Evolutionary conservation across 805 yeast species (phyloP), one percentile per base, ranked within the genome.

Genomic region (Metschnikowia gruessii): DNA sequence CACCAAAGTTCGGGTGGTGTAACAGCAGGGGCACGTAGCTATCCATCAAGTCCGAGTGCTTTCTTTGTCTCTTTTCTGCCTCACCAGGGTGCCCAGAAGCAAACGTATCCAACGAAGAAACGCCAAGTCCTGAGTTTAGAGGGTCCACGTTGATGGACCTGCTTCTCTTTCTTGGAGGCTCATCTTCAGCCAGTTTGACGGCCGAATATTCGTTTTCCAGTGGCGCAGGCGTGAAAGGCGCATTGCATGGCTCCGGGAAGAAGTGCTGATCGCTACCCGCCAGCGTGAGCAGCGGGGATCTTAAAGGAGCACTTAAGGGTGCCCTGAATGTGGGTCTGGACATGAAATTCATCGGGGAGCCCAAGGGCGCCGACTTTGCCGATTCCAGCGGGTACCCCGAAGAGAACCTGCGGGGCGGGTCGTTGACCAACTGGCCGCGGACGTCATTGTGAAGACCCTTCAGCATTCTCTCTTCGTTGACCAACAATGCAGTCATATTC

Each of bases 401-500:
- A 19, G 36, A 29, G 42, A 36, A 37, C 15, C 32, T 32, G 31
- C 39, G 38, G 12, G 34, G 49, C n/a, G 21, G 21, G n/a, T 35
- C 40, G 12, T 19, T 21, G 24, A 19, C 32, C 6, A 16, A 26
- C 1, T 24, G 37, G 12, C 28, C 21, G n/a, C 7, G 36, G 3
- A 15, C 30, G 29, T 36, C 35, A 4, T n/a, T 26, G 7, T 28
- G 18, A 21, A 29, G 3, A 4, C 29, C 19, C 1, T 24, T 37
- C 40, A 16, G 33, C 13, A 18, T 17, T 19, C 18, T 38, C 17
- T 38, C 35, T 16, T 43, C 42, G 9, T 22, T 38, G n/a, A 34
- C 40, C 29, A 24, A 10, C 29, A 24, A 10, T 2, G 39, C 30
- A 11, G 36, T 26, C 72, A 70, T 69, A 42, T 68, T 68, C 50